phyloP scores from a whole-genome alignment of 352 stramenopile species.

The Phytopythium vexans region DNA sequence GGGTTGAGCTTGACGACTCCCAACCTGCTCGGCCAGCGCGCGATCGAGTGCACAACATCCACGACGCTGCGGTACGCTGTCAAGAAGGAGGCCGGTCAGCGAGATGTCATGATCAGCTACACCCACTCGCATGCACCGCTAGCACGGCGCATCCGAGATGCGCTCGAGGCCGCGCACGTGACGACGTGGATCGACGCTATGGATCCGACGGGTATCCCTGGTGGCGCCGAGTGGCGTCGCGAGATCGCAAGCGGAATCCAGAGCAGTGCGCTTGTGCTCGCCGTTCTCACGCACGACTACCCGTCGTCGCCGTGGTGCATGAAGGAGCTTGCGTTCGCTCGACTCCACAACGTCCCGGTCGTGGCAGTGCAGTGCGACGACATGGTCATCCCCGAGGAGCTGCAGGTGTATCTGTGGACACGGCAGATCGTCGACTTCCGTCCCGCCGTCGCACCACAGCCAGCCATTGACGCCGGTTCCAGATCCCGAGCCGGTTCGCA shows the following conservation, averaged over 20 bases:
- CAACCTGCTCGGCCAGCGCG: constrained; percentile 62
- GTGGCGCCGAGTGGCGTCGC: constrained; percentile 75
- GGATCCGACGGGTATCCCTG: constrained; percentile 77
- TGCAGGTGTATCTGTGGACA: constrained; percentile 86
- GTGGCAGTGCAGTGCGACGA: constrained; percentile 84
- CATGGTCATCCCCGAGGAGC: constrained; percentile 75
- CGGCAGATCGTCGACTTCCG: constrained; percentile 82
- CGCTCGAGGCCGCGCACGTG: constrained; percentile 62
- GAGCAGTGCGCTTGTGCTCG: constrained; percentile 67
- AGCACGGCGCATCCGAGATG: constrained; percentile 63
- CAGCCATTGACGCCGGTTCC: constrained; percentile 1
- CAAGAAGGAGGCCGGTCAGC: constrained; percentile 80
- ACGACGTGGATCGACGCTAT: constrained; percentile 88
- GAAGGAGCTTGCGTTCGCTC: constrained; percentile 84
- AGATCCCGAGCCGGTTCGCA: not conserved
- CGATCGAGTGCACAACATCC: constrained; percentile 69
- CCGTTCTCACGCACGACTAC: constrained; percentile 75
- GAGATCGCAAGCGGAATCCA: constrained; percentile 80
- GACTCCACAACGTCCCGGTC: constrained; percentile 81
- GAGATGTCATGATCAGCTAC: constrained; percentile 88
- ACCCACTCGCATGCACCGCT: constrained; percentile 71
- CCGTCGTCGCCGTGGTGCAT: constrained; percentile 81
- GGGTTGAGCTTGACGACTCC: constrained; percentile 61
- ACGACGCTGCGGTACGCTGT: constrained; percentile 73
- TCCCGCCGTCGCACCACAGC: constrained; percentile 30